phyloP scores from a whole-genome alignment of 352 stramenopile species.

The Saprolegnia parasitica region DNA sequence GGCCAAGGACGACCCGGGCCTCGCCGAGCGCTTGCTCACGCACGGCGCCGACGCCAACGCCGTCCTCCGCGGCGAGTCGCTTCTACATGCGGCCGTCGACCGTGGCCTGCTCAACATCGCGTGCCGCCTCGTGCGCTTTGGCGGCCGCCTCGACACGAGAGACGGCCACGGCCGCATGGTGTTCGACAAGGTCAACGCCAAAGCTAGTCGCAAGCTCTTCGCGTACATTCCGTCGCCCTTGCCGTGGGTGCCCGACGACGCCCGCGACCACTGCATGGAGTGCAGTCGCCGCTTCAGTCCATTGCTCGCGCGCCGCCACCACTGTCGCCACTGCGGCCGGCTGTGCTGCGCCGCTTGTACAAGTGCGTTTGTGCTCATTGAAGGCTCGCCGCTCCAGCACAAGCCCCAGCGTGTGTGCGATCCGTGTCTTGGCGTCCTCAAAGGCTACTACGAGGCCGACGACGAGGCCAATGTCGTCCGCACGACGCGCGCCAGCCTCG shows the following conservation, averaged over 20 bases:
- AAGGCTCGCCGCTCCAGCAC: not conserved
- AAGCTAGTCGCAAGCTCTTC: slow-evolving; percentile 46
- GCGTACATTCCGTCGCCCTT: slow-evolving; percentile 43
- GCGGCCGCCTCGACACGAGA: slow-evolving; percentile 50
- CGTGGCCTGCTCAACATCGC: slow-evolving; percentile 51
- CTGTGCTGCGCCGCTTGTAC: slow-evolving; percentile 48
- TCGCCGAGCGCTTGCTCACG: slow-evolving; percentile 59
- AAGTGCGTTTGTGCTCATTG: not conserved
- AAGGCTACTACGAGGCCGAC: not conserved
- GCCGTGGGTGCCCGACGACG: slow-evolving; percentile 51
- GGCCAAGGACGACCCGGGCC: slow-evolving; percentile 49
- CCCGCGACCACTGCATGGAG: slow-evolving; percentile 50
- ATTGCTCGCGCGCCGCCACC: slow-evolving; percentile 44
- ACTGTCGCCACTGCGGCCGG: slow-evolving; percentile 57
- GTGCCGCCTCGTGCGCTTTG: slow-evolving; percentile 46
- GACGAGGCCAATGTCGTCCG: not conserved
- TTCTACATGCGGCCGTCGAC: slow-evolving; percentile 57
- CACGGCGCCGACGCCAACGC: slow-evolving; percentile 51
- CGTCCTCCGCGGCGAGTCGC: slow-evolving; percentile 55
- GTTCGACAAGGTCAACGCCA: slow-evolving; percentile 55
- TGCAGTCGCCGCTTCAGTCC: slow-evolving; percentile 50
- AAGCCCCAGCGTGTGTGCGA: slow-evolving; percentile 5
- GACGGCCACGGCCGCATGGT: slow-evolving; percentile 56
- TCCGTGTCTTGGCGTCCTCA: not conserved
- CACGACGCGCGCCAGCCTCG: not conserved